These are phyloP conservation scores for Trichoderma koningiopsis DNA, from an alignment of 2,329 filamentous ascomycete species.

Conservation along the genomic window DNA sequence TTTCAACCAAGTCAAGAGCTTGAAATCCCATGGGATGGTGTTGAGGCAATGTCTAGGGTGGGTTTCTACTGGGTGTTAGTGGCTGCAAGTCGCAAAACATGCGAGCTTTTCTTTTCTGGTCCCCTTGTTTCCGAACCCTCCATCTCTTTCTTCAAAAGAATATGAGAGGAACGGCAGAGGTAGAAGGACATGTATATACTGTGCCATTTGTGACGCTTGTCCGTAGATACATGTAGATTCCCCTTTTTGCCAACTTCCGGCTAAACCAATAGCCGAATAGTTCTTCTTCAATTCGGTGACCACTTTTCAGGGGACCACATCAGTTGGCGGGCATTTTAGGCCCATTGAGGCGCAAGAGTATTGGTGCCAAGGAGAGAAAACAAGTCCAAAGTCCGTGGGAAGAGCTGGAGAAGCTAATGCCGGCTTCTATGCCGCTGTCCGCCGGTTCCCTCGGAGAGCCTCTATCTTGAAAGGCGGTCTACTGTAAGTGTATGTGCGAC, in stretches of 20 bases:
- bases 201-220: neutral
- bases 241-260: neutral
- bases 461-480: neutral
- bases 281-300: neutral
- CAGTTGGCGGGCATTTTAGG: neutral
- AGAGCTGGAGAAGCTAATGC: slow-evolving; percentile 20
- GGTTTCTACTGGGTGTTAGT: neutral
- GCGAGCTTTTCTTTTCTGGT: neutral
- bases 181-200: neutral
- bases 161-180: neutral
- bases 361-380: neutral
- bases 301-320: neutral
- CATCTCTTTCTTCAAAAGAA: neutral
- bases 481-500: slow-evolving; percentile 18
- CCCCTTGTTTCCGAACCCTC: neutral
- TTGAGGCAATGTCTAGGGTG: neutral
- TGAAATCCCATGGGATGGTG: neutral
- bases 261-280: slow-evolving; percentile 16
- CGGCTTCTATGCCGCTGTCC: neutral
- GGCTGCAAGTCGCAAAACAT: neutral
- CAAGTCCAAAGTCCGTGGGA: neutral
- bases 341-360: neutral
- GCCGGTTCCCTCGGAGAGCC: slow-evolving; percentile 7
- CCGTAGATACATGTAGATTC: neutral
- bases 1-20: neutral